These are phyloP conservation scores for Diaporthe batatas DNA, from an alignment of 2,329 filamentous ascomycete genomes.

Conservation along the genomic window DNA sequence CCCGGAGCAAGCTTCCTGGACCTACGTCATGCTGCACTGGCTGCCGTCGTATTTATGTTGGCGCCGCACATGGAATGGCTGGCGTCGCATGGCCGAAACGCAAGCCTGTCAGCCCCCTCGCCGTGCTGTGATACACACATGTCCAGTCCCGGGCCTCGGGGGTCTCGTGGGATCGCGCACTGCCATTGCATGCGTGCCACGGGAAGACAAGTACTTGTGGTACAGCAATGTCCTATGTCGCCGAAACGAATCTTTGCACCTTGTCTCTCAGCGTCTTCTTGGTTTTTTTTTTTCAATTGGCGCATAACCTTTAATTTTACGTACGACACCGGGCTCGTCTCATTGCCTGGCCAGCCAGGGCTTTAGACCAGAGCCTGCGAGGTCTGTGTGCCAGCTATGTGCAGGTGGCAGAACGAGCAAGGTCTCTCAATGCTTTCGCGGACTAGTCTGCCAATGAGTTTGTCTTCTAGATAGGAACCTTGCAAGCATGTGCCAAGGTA, in stretches of 20 bases:
- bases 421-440: not conserved
- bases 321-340: not conserved
- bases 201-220: no score
- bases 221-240: not conserved
- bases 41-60: conserved; percentile 24
- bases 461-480: not conserved
- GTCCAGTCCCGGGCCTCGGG: not conserved
- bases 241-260: not conserved
- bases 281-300: not conserved
- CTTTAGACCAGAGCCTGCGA: not conserved
- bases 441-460: not conserved
- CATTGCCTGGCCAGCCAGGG: not conserved
- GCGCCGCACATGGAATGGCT: not conserved
- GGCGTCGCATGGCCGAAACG: not conserved
- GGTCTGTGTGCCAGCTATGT: not conserved
- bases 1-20: conserved; percentile 28
- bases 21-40: conserved; percentile 33
- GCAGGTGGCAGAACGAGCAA: not conserved
- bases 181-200: not conserved
- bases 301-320: not conserved
- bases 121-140: not conserved
- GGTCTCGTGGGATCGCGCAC: not conserved
- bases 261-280: not conserved
- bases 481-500: not conserved
- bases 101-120: not conserved